Percentiles rank a stretch among this genome's conserved stretches.
phyloP scores from a whole-genome alignment of 1,284 basidiomycete genomes.

The Trichosporon ovoides region DNA sequence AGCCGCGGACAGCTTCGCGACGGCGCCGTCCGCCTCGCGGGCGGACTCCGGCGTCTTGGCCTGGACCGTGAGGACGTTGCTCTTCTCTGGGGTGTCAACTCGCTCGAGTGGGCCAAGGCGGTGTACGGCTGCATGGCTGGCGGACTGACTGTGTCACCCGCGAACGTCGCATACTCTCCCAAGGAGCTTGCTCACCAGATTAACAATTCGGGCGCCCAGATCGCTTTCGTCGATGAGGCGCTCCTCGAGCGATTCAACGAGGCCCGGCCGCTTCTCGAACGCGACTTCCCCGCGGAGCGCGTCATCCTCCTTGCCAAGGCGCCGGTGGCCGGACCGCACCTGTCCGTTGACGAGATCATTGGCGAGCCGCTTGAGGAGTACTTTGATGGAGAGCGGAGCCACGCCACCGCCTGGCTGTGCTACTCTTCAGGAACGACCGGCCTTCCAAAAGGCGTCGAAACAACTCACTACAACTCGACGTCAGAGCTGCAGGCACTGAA shows the following conservation, averaged over 20 bases:
- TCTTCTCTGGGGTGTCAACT: conserved; percentile 53
- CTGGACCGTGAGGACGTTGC: conserved; percentile 36
- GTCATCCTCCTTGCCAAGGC: conserved; percentile 17
- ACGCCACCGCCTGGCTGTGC: conserved; percentile 50
- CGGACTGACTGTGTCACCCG: conserved; percentile 35
- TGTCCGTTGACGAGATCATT: conserved; percentile 6
- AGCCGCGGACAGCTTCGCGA: conserved; percentile 58
- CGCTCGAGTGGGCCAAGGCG: conserved; percentile 53
- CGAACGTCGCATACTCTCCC: conserved; percentile 37
- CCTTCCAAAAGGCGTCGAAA: conserved; percentile 41
- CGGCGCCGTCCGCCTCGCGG: conserved; percentile 57
- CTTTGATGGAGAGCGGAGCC: conserved; percentile 10
- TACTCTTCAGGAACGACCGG: conserved; percentile 62
- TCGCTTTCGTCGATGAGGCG: conserved; percentile 57
- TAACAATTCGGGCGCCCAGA: conserved; percentile 55
- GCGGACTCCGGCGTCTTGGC: conserved; percentile 51
- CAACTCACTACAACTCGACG: conserved; percentile 53
- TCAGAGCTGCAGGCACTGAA: conserved; percentile 25
- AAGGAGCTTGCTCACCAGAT: conserved; percentile 47
- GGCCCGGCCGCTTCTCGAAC: conserved; percentile 25
- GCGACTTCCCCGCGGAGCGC: conserved; percentile 9
- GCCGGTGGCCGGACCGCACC: conserved; percentile 7
- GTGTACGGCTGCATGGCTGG: conserved; percentile 54
- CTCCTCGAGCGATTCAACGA: conserved; percentile 48
- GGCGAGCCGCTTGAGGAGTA: not conserved